Evolutionary conservation across 805 yeast genomes (phyloP), one percentile per base, ranked within the genome.

Genomic region (Wickerhamiella alocasiicola): DNA sequence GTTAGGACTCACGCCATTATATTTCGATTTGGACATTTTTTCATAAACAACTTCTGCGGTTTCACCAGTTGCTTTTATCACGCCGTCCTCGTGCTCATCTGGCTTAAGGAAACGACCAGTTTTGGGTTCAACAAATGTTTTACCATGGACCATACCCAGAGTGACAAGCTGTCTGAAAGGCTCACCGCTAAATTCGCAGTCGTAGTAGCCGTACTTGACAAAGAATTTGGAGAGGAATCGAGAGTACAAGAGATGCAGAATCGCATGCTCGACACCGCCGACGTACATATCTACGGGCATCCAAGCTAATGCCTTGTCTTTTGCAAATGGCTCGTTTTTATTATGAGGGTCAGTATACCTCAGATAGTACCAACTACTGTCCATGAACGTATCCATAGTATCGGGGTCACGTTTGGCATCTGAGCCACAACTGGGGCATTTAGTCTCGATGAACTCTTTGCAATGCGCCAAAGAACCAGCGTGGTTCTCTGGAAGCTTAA

Each of bases 301-400:
- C 23, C 65, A 51, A 21, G 61, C 54, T 7, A 71, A 57, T 0
- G 78, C 82, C 17, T 56, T 58, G 9, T 66, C 66, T 44, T 56
- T 60, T 21, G 53, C 61, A 52, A 88, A 84, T 1, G 83, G 81
- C 30, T 55, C 48, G 0, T 50, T 36, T 0, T 52, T 46, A 56
- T 91, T 88, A 24, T 74, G 61, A 0, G 94, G 65, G 56, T 91
- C 97, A 2, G 78, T 60, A 52, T 74, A 87, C 44, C 98, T 70
- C 63, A 91, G 78, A 58, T 72, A 82, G 59, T 91, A 91, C 98
- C 98, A 91, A 3, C 96, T 85, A 13, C 94, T 81, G 60, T 91
- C 98, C 75, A 91, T 88, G 55, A 91, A 91, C 0, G 98, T 91
- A 55, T 91, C 98, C 98, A 91, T 88, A 0, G 98, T 91, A 54